A percentile compares a stretch with the other conserved stretches of the same genome.
Conservation (phyloP, 2,329 filamentous ascomycete genomes). For the Falciphora oryzae region DNA sequence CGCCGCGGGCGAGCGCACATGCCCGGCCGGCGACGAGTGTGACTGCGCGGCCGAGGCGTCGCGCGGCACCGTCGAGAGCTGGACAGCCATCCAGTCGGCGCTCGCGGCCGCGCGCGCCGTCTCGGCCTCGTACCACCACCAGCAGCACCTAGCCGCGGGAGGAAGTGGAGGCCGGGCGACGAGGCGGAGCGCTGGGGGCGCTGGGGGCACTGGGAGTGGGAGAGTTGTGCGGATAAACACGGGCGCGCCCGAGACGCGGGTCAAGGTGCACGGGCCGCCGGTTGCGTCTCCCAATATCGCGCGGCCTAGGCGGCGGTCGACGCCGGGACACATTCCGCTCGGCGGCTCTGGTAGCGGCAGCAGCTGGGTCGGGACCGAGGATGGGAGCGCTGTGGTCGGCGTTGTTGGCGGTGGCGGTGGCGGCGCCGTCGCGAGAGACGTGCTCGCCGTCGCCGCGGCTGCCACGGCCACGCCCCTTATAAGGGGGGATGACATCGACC, state of each 20-base stretch:
- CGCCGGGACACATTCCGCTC: slow-evolving; percentile 3
- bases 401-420: not conserved
- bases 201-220: slow-evolving; percentile 21
- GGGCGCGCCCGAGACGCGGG: slow-evolving; percentile 6
- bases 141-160: not conserved
- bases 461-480: slow-evolving; percentile 3
- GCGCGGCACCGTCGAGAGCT: slow-evolving; percentile 54
- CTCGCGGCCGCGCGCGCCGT: not conserved
- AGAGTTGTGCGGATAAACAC: slow-evolving; percentile 14
- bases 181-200: slow-evolving; percentile 15
- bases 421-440: too few relatives aligned
- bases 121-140: not conserved
- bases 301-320: slow-evolving; percentile 1
- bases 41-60: slow-evolving; percentile 52
- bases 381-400: not conserved
- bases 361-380: not conserved
- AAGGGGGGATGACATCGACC: slow-evolving; percentile 17
- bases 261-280: not conserved
- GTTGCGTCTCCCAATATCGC: slow-evolving; percentile 2
- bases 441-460: slow-evolving; percentile 1
- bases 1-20: slow-evolving; percentile 47
- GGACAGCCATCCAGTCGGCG: slow-evolving; percentile 46
- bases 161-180: not conserved
- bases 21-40: slow-evolving; percentile 61
- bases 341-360: not conserved